phyloP scores from a whole-genome alignment of 352 stramenopile genomes.

The Globisporangium emineosum region DNA sequence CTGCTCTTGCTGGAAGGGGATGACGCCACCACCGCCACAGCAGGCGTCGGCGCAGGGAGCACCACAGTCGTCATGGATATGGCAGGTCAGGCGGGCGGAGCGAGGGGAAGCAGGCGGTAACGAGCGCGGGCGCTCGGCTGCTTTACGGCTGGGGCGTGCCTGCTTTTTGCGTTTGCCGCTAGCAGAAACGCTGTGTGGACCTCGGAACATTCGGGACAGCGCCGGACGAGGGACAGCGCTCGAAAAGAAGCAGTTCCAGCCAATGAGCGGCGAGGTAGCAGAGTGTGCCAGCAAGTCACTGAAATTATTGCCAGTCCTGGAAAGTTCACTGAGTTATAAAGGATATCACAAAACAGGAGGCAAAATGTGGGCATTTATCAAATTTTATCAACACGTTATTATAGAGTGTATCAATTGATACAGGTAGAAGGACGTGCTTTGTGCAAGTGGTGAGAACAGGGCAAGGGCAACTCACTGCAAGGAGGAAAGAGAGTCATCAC shows the following conservation, averaged over 20 bases:
- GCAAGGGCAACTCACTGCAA: not conserved
- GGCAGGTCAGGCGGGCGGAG: no score
- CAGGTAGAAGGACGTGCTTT: no score
- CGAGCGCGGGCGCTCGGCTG: not conserved
- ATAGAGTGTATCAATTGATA: no score
- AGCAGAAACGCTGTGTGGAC: constrained; percentile 8
- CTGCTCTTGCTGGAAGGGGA: constrained; percentile 19
- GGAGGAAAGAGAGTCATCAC: no score
- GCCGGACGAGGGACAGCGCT: not conserved
- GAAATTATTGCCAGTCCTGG: not conserved
- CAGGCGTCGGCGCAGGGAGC: constrained; percentile 30
- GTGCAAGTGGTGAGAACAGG: constrained; percentile 1
- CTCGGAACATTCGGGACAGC: constrained; percentile 1
- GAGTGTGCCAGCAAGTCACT: not conserved
- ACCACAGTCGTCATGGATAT: constrained; percentile 59
- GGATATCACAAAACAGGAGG: not conserved
- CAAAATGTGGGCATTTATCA: no score
- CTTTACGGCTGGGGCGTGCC: not conserved
- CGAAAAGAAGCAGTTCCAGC: constrained; percentile 12
- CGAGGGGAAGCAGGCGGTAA: constrained; percentile 2
- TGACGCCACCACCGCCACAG: constrained; percentile 18
- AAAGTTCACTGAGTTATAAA: not conserved
- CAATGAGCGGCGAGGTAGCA: constrained; percentile 4
- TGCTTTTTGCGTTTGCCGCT: constrained; percentile 5
- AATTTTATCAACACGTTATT: no score